Percentiles rank a stretch among this genome's conserved stretches.
phyloP scores from a whole-genome alignment of 75 land plant species.

The Picea glauca region DNA sequence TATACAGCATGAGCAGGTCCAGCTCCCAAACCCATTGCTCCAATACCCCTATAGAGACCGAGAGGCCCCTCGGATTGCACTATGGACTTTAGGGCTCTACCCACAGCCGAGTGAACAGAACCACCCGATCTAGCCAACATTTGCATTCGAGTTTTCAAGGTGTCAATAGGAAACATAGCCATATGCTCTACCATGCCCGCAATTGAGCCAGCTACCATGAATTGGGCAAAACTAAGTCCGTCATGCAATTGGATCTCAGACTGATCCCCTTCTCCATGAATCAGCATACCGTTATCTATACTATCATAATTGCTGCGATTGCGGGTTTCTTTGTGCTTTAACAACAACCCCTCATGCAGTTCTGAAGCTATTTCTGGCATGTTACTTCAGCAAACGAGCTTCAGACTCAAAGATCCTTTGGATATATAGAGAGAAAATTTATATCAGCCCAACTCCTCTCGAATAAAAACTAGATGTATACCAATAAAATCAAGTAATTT shows the following conservation, averaged over 20 bases:
- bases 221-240: conserved; percentile 37
- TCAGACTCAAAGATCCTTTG: background rate
- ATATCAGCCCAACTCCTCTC: background rate
- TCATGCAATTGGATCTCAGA: conserved; percentile 13
- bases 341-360: conserved; percentile 1
- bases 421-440: background rate
- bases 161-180: conserved; percentile 50
- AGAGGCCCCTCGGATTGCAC: conserved; percentile 36
- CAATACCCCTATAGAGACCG: conserved; percentile 40
- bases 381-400: background rate
- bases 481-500: no score
- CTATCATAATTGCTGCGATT: conserved; percentile 3
- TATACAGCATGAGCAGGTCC: conserved; percentile 52
- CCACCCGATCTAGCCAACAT: conserved; percentile 36
- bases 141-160: conserved; percentile 46
- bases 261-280: conserved; percentile 1
- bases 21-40: conserved; percentile 45
- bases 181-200: conserved; percentile 48
- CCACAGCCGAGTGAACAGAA: conserved; percentile 15
- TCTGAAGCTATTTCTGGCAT: conserved; percentile 11
- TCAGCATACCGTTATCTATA: background rate
- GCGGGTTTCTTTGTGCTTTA: background rate
- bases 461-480: no score
- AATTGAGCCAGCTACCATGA: conserved; percentile 42
- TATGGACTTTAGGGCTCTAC: conserved; percentile 17